A percentile compares a stretch with the other conserved stretches of the same genome.
Evolutionary conservation across 2,329 filamentous ascomycete species (phyloP).

Genomic region (Cytospora mali): DNA sequence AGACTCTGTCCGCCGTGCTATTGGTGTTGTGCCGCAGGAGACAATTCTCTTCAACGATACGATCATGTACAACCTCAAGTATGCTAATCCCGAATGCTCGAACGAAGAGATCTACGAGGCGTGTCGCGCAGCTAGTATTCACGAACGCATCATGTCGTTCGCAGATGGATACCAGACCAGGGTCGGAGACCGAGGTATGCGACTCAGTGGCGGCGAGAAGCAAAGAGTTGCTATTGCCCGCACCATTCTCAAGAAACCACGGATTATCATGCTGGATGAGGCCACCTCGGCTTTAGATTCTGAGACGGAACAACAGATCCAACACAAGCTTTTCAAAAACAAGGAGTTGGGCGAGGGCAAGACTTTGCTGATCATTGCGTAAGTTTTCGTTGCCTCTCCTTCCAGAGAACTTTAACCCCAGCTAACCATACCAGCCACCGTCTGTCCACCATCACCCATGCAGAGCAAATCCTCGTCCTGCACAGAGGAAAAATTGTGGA

Average conservation of each 20-base stretch:
- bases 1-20: constrained; percentile 86
- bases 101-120: constrained; percentile 54
- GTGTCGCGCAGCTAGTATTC: constrained; percentile 56
- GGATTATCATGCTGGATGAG: constrained; percentile 72
- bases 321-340: constrained; percentile 67
- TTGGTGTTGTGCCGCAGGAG: constrained; percentile 96
- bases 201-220: constrained; percentile 62
- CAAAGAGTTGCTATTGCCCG: constrained; percentile 64
- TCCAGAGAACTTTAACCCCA: not conserved
- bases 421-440: constrained; percentile 61
- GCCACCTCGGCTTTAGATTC: constrained; percentile 71
- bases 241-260: constrained; percentile 69
- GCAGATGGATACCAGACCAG: constrained; percentile 56
- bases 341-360: constrained; percentile 74
- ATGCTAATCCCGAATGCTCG: constrained; percentile 51
- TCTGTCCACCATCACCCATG: constrained; percentile 81
- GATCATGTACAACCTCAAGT: constrained; percentile 58
- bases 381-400: constrained; percentile 42
- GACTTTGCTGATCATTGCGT: constrained; percentile 94
- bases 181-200: constrained; percentile 56
- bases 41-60: constrained; percentile 68
- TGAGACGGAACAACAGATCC: constrained; percentile 60
- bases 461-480: constrained; percentile 81
- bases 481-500: constrained; percentile 77
- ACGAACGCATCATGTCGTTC: constrained; percentile 56